Conservation (phyloP, 2,329 filamentous ascomycete species). For the Stachybotrys chlorohalonatus region DNA sequence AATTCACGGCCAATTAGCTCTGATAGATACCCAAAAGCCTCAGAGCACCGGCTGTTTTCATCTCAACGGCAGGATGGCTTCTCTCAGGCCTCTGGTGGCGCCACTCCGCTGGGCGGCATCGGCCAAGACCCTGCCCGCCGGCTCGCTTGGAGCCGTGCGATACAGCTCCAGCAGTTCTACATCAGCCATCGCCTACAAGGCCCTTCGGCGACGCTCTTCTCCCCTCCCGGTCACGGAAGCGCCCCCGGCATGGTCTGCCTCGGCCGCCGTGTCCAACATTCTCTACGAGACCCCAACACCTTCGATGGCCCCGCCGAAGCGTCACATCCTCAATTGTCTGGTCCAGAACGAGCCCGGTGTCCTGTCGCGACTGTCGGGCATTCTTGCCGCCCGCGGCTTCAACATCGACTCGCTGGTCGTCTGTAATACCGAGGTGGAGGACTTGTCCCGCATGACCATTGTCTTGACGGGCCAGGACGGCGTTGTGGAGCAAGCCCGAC, state of each 20-base stretch:
- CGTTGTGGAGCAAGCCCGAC: constrained; percentile 90
- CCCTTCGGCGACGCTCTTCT: constrained; percentile 80
- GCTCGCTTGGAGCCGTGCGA: constrained; percentile 21
- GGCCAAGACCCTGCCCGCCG: constrained; percentile 16
- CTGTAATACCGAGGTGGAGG: constrained; percentile 94
- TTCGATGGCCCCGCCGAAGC: constrained; percentile 75
- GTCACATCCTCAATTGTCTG: constrained; percentile 94
- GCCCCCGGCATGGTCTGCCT: constrained; percentile 75
- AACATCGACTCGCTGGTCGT: constrained; percentile 98
- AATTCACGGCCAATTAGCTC: not conserved
- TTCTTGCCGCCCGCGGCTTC: constrained; percentile 91
- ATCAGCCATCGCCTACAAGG: constrained; percentile 94
- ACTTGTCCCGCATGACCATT: constrained; percentile 97
- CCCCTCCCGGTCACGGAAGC: constrained; percentile 73
- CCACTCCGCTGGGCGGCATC: constrained; percentile 26
- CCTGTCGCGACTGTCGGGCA: constrained; percentile 89
- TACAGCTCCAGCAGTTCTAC: constrained; percentile 57
- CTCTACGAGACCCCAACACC: constrained; percentile 95
- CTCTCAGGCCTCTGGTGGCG: constrained; percentile 32
- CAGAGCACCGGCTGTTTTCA: constrained; percentile 12
- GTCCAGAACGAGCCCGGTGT: constrained; percentile 99
- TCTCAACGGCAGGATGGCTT: constrained; percentile 29
- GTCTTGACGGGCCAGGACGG: constrained; percentile 93
- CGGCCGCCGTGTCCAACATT: constrained; percentile 93
- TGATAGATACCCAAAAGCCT: not conserved